Conservation (phyloP, 2,329 filamentous ascomycete species). For the Lasiodiplodia theobromae region DNA sequence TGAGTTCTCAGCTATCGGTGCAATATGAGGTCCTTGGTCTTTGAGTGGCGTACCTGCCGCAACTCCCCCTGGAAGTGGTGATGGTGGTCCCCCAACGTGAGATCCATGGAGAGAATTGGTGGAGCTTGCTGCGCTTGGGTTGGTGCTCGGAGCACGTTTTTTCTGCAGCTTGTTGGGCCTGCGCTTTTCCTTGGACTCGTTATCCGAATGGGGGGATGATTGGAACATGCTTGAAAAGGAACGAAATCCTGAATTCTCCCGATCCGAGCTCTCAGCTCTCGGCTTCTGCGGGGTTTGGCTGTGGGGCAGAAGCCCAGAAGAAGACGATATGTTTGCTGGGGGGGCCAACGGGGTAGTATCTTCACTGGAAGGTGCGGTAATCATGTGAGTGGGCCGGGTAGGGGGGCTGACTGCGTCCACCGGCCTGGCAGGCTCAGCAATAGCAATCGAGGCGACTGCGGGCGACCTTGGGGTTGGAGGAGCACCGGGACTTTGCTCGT, state of each 20-base stretch:
- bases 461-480: conserved; percentile 12
- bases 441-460: conserved; percentile 9
- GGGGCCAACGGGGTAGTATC: conserved; percentile 46
- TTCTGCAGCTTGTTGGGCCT: conserved; percentile 93
- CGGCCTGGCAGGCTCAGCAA: conserved; percentile 23
- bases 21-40: conserved; percentile 38
- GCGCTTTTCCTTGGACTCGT: conserved; percentile 64
- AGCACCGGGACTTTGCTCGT: conserved; percentile 21
- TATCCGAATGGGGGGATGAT: conserved; percentile 69
- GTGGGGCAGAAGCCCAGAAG: conserved; percentile 24
- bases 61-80: conserved; percentile 42
- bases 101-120: conserved; percentile 64
- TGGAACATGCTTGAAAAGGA: conserved; percentile 39
- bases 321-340: conserved; percentile 34
- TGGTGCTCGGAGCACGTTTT: conserved; percentile 80
- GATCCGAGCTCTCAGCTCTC: conserved; percentile 23
- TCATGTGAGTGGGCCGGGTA: conserved; percentile 42
- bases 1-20: conserved; percentile 28
- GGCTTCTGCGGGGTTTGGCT: conserved; percentile 23
- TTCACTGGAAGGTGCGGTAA: conserved; percentile 49
- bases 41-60: conserved; percentile 36
- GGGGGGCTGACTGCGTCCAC: neutral
- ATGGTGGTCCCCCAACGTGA: conserved; percentile 36
- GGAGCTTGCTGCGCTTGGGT: conserved; percentile 90
- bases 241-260: conserved; percentile 28